Conservation (phyloP, 331 rosid species). For the Ulmus americana region DNA sequence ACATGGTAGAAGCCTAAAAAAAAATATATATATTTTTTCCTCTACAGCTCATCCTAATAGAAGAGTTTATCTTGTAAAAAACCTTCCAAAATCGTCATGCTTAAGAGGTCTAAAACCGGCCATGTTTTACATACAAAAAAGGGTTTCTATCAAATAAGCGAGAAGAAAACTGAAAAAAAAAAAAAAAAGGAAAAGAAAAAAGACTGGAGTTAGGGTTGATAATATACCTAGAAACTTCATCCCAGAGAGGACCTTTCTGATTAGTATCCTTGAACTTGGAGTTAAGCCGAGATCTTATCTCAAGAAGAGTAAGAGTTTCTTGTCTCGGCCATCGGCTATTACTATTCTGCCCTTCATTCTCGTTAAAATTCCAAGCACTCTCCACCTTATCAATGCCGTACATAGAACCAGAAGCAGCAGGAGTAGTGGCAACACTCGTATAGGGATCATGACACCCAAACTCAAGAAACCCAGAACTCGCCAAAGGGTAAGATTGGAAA, state of each 20-base stretch:
- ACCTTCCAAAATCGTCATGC: too few species aligned
- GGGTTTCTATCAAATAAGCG: neutral
- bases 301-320: constrained; percentile 91
- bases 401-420: neutral
- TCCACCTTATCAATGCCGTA: too few species aligned
- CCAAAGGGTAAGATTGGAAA: neutral
- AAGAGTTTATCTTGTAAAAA: too few species aligned
- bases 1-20: too few species aligned
- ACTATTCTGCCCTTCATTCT: neutral
- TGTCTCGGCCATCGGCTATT: constrained; percentile 82
- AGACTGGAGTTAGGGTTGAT: constrained; percentile 1
- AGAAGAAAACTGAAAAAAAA: neutral
- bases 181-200: neutral
- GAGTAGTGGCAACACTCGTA: neutral
- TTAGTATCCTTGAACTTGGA: constrained; percentile 78
- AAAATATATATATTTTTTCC: too few species aligned
- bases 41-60: too few species aligned
- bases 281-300: constrained; percentile 88
- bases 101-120: too few species aligned
- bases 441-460: neutral
- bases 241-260: constrained; percentile 98
- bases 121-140: neutral
- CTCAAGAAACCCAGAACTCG: neutral
- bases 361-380: neutral
- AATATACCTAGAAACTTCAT: constrained; percentile 79